Base-by-base conservation (phyloP, 495 filamentous ascomycete genomes). In the Pyronema omphalodes region DNA sequence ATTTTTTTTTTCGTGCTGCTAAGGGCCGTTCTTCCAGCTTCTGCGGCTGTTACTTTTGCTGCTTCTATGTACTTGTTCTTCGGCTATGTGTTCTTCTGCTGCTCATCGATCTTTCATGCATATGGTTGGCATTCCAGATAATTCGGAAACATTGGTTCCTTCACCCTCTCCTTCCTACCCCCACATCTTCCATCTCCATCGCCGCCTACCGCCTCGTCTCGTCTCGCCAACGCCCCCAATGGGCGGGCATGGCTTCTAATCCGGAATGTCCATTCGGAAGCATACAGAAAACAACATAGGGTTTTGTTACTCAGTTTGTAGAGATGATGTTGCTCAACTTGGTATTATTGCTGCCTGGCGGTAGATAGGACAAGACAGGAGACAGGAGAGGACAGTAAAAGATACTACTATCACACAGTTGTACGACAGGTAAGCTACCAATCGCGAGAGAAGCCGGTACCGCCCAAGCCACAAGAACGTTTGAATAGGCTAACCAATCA, bases 401-500 rank as follows among this genome's bases (percentile, higher is more conserved):
- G 11, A 12, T 41, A 1, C 7, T 41, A 1, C 7, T 6, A 41
- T 41, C 39, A 41, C 39, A 41, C 39, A 2, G 9, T 47, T 47
- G 44, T 47, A 19, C 44, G 23, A 47, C 44, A 4, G 44, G n/a
- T n/a, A 3, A 19, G 44, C 44, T 47, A 7, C 44, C 44, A 47
- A 9, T 47, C 44, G 44, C 44, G 44, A 47, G 44, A 9, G 44
- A 47, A 15, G 44, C 44, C 44, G 44, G 18, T 47, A 47, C 44
- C 44, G 44, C 44, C 44, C 9, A 9, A 9, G 44, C 44, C 9
- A 15, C n/a, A 15, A 19, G 9, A 23, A 47, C 14, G 11, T 47
- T 15, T 47, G 17, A n/a, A 23, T 29, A 5, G 23, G 23, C 23
- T 29, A 29, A 23, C 61, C 61, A 64, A 64, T 64, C 60, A 64